phyloP scores from a whole-genome alignment of 2,329 filamentous ascomycete genomes.

The Colletotrichum liaoningense region DNA sequence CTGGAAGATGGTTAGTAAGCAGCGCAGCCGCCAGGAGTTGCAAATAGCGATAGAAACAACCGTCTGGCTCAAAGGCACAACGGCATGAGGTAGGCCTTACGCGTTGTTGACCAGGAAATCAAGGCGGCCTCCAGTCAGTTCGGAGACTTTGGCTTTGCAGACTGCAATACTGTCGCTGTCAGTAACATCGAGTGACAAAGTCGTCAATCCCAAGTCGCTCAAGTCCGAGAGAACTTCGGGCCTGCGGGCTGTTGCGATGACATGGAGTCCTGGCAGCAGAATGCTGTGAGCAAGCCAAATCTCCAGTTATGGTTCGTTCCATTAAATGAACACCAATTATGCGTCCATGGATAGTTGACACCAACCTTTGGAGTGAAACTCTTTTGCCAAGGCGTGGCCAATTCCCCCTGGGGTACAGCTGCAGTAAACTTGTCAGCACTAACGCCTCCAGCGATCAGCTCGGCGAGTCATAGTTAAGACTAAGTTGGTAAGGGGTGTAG shows the following conservation, averaged over 20 bases:
- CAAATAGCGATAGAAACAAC: not conserved
- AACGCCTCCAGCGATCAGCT: not conserved
- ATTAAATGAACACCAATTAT: not conserved
- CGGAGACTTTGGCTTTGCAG: constrained; percentile 58
- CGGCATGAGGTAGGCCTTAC: constrained; percentile 47
- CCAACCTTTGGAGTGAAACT: constrained; percentile 64
- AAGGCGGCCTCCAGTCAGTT: constrained; percentile 63
- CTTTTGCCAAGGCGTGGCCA: constrained; percentile 63
- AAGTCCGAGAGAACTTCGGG: constrained; percentile 59
- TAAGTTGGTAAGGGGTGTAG: not conserved
- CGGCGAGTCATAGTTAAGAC: not conserved
- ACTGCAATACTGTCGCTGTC: constrained; percentile 60
- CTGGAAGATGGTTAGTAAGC: constrained; percentile 43
- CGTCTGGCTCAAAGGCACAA: not conserved
- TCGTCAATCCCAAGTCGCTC: constrained; percentile 58
- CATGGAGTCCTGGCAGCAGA: constrained; percentile 55
- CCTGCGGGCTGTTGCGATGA: constrained; percentile 68
- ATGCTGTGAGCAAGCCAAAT: not conserved
- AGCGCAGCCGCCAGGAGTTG: not conserved
- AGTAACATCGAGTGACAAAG: constrained; percentile 65
- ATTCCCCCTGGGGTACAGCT: constrained; percentile 71
- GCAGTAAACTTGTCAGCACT: not conserved
- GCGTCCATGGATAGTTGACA: not conserved
- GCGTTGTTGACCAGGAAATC: constrained; percentile 72
- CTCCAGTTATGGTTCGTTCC: not conserved